phyloP scores from a whole-genome alignment of 2,329 filamentous ascomycete species.

The Cladophialophora yegresii region DNA sequence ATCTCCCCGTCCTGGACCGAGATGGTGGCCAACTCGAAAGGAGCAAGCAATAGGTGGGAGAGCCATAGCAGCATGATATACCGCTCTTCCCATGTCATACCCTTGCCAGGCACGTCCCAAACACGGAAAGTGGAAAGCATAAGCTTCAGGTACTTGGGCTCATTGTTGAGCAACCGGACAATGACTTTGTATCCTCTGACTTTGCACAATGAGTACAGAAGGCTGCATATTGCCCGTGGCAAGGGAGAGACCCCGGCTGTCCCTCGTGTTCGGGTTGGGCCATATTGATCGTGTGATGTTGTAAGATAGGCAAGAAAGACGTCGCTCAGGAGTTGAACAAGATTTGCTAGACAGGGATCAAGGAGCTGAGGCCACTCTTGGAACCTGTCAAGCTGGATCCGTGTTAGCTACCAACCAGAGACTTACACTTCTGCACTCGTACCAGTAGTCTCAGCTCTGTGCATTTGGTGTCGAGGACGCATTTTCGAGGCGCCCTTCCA shows the following conservation, averaged over 20 bases:
- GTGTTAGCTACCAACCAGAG: constrained; percentile 17
- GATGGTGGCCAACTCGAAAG: constrained; percentile 87
- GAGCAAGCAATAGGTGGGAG: constrained; percentile 76
- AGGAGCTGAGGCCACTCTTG: constrained; percentile 94
- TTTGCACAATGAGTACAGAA: constrained; percentile 92
- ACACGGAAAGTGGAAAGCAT: constrained; percentile 57
- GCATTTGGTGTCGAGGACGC: constrained; percentile 21
- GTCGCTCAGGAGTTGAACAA: constrained; percentile 73
- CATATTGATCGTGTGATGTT: constrained; percentile 36
- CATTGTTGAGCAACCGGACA: constrained; percentile 85
- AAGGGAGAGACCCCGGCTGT: constrained; percentile 52
- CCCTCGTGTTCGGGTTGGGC: constrained; percentile 39
- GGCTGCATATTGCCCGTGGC: constrained; percentile 70
- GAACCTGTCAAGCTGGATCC: constrained; percentile 72
- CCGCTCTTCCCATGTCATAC: constrained; percentile 79
- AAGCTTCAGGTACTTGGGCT: constrained; percentile 79
- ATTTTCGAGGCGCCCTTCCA: constrained; percentile 31
- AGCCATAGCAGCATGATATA: constrained; percentile 89
- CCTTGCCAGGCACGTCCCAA: constrained; percentile 33
- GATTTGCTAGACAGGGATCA: constrained; percentile 75
- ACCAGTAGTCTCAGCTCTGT: constrained; percentile 33
- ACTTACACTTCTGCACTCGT: constrained; percentile 12
- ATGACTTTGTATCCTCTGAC: constrained; percentile 92
- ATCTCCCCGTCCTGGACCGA: constrained; percentile 51
- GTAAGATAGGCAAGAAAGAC: constrained; percentile 61